phyloP scores from a whole-genome alignment of 805 yeast genomes.

The Metschnikowia amazonensis region DNA sequence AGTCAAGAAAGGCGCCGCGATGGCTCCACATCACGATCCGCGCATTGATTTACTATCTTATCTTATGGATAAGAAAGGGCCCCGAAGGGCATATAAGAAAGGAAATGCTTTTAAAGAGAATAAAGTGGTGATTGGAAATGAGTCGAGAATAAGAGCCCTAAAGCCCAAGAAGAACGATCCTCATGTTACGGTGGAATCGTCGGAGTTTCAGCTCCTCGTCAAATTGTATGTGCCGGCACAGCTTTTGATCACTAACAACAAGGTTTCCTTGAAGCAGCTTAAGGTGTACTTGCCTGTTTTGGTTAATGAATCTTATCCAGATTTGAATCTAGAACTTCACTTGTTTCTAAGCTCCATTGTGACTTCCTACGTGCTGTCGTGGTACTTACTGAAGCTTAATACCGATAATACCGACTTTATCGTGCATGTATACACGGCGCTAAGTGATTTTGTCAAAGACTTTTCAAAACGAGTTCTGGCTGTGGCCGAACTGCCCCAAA shows the following conservation, averaged over 20 bases:
- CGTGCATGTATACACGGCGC: slow-evolving; percentile 10
- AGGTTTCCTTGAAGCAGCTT: slow-evolving; percentile 25
- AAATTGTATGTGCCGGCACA: slow-evolving; percentile 34
- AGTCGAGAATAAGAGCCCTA: slow-evolving; percentile 1
- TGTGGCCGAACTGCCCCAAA: slow-evolving; percentile 13
- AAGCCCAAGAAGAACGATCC: slow-evolving; percentile 13
- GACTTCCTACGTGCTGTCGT: slow-evolving; percentile 17
- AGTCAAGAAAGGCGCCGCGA: not conserved
- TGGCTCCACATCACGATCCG: not conserved
- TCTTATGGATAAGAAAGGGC: slow-evolving; percentile 5
- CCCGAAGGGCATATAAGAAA: slow-evolving; percentile 10
- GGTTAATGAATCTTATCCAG: slow-evolving; percentile 19
- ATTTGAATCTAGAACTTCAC: slow-evolving; percentile 35
- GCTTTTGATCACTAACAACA: slow-evolving; percentile 28
- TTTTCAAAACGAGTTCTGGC: slow-evolving; percentile 12
- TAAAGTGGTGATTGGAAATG: slow-evolving; percentile 12
- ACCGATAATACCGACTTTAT: slow-evolving; percentile 18
- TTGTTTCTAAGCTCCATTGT: slow-evolving; percentile 32
- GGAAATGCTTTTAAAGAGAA: slow-evolving; percentile 11
- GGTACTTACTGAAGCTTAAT: slow-evolving; percentile 18
- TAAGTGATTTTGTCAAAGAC: slow-evolving; percentile 15
- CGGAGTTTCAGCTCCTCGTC: slow-evolving; percentile 35
- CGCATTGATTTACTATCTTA: not conserved
- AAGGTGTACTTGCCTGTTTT: slow-evolving; percentile 28
- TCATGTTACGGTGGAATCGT: slow-evolving; percentile 47